These are phyloP conservation scores for Auriscalpium vulgare DNA, from an alignment of 768 basidiomycete species.

Conservation along the genomic window DNA sequence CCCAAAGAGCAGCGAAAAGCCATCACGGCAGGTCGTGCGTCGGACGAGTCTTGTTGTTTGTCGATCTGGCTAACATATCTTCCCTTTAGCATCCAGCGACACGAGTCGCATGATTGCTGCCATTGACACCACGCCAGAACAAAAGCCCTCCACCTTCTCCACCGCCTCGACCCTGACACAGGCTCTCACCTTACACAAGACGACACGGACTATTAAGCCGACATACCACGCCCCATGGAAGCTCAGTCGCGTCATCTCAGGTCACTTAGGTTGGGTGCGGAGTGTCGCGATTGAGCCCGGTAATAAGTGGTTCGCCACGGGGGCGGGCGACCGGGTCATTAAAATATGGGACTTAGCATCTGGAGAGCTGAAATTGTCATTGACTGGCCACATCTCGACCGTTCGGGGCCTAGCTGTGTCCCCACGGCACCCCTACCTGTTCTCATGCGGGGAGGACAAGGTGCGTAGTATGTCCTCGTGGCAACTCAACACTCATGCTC, in stretches of 20 bases:
- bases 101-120: constrained; percentile 52
- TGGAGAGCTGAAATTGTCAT: constrained; percentile 92
- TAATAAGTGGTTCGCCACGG: constrained; percentile 97
- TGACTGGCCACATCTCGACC: constrained; percentile 97
- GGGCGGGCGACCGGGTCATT: constrained; percentile 95
- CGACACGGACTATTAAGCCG: constrained; percentile 88
- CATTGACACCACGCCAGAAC: constrained; percentile 65
- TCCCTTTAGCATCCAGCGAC: constrained; percentile 35
- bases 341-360: constrained; percentile 99
- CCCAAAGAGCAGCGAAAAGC: constrained; percentile 58
- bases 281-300: constrained; percentile 95
- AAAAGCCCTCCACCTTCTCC: constrained; percentile 62
- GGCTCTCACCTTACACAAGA: constrained; percentile 88
- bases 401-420: constrained; percentile 93
- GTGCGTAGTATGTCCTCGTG: constrained; percentile 32
- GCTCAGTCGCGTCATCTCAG: constrained; percentile 91
- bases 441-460: constrained; percentile 98
- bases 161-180: constrained; percentile 69
- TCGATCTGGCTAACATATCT: background rate
- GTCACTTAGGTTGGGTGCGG: constrained; percentile 97
- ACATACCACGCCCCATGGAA: constrained; percentile 97
- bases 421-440: constrained; percentile 89
- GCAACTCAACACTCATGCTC: background rate
- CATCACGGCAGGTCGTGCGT: constrained; percentile 66
- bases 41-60: background rate